Base-by-base conservation (phyloP, 768 basidiomycete species). In the Rhodotorula graminis region DNA sequence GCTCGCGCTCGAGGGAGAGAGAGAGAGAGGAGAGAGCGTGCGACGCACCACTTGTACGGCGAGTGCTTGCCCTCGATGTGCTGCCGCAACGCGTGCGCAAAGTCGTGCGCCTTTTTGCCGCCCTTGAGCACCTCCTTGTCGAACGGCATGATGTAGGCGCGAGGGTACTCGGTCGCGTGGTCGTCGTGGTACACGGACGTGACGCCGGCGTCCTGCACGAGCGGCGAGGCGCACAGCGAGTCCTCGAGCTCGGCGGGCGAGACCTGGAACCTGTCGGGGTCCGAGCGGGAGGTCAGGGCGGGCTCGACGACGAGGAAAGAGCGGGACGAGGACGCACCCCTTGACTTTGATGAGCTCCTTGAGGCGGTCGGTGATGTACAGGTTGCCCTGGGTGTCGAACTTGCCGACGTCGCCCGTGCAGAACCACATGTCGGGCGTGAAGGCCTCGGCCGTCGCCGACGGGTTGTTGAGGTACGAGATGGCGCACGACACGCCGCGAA, bases 321-420 rank as follows among this genome's bases (percentile, higher is more conserved):
- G 23, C 1, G 47, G 18, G 16, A 23, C 47, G 33, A 37, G 14
- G 12, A 40, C 69, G 37, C 19, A 75, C 73, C 78, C 78, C 59
- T 79, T 79, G 63, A 78, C 77, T 61, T 80, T 80, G 67, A 80
- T 76, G 29, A 80, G 69, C 65, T 80, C 77, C 73, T 78, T 78
- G 27, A 72, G 33, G 16, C 74, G 61, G 56, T 76, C 74, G 7
- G 69, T 69, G 65, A 76, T 77, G 27, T 27, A 73, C 15, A 79
- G n/a, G 58, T 65, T 69, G 29, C 71, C 75, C 4, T 73, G 52
- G 8, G 61, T 25, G 62, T 79, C 73, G 27, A 79, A 50, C 44
- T 74, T 76, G 33, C 79, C 79, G 16, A 78, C 62, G 66, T 79
- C 79, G 46, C 79, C 79, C 14, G 79, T 77, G 49, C 75, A 72